Evolutionary conservation across 2,329 filamentous ascomycete species (phyloP).

Genomic region (Cytospora schulzeri): DNA sequence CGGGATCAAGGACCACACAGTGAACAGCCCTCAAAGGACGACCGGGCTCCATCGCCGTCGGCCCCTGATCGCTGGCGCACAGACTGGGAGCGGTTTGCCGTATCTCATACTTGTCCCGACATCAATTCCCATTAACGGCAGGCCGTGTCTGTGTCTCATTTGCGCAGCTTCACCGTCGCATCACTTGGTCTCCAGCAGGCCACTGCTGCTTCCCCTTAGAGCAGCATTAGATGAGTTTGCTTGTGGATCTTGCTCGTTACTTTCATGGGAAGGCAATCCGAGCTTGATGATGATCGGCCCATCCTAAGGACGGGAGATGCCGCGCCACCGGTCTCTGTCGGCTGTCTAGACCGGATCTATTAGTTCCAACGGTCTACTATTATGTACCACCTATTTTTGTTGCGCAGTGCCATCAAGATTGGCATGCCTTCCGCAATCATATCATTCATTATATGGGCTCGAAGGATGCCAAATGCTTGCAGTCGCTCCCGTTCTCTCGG

Average conservation of each 20-base stretch:
- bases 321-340: slow-evolving; percentile 17
- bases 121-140: neutral
- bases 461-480: neutral
- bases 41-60: slow-evolving; percentile 4
- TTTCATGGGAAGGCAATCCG: slow-evolving; percentile 6
- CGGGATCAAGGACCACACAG: slow-evolving; percentile 7
- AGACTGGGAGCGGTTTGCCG: neutral
- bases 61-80: slow-evolving; percentile 3
- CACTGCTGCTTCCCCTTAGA: neutral
- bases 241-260: slow-evolving; percentile 6
- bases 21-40: slow-evolving; percentile 6
- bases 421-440: neutral
- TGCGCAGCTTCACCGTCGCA: neutral
- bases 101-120: neutral
- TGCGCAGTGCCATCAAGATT: neutral
- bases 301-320: slow-evolving; percentile 21
- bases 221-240: neutral
- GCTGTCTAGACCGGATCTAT: slow-evolving; percentile 21
- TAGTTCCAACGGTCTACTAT: neutral
- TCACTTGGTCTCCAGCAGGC: neutral
- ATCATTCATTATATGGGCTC: neutral
- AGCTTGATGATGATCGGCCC: slow-evolving; percentile 6
- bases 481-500: neutral
- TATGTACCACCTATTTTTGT: neutral
- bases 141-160: neutral